A percentile compares a stretch with the other conserved stretches of the same genome.
Conservation (phyloP, 345 rosid species). For the Clausena lansium region DNA sequence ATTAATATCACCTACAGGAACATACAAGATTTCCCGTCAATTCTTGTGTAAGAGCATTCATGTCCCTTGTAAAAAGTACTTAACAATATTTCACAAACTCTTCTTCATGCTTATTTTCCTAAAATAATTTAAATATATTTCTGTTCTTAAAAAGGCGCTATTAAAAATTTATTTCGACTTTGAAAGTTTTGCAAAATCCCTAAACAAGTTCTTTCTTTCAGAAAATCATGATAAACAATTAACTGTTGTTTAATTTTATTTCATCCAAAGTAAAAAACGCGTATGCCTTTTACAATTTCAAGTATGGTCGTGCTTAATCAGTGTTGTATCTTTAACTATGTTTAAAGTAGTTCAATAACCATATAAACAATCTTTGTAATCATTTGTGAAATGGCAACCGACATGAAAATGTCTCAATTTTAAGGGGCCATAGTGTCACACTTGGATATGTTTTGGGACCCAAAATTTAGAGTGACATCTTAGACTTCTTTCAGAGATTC, state of each 20-base stretch:
- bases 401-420: background rate
- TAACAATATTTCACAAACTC: no score
- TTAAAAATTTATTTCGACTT: no score
- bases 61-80: no score
- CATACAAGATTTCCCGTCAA: no score
- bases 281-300: background rate
- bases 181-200: background rate
- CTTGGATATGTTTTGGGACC: background rate
- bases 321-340: background rate
- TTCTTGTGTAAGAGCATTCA: no score
- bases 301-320: background rate
- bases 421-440: background rate
- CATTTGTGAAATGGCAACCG: background rate
- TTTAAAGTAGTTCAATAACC: background rate
- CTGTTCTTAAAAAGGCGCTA: no score
- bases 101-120: background rate
- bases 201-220: no score
- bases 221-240: background rate
- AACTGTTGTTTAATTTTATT: background rate
- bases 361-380: background rate
- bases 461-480: background rate
- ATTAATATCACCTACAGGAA: no score
- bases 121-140: no score
- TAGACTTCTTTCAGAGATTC: background rate
- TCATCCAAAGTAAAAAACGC: background rate